These are phyloP conservation scores for Colletotrichum sp. DNA, from an alignment of 2,329 filamentous ascomycete species.

Conservation along the genomic window DNA sequence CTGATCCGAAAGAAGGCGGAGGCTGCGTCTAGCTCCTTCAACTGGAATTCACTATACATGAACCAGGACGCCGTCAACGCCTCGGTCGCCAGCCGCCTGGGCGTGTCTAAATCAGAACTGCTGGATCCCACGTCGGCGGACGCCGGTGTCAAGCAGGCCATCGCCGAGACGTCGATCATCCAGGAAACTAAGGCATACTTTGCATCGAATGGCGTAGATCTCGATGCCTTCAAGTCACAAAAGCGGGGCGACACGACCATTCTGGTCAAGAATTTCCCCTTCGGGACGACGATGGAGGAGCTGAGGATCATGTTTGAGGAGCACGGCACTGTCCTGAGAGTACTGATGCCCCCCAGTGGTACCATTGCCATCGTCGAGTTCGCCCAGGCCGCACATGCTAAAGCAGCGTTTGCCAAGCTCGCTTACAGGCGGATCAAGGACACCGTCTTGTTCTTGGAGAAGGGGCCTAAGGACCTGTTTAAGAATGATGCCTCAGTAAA, in stretches of 20 bases:
- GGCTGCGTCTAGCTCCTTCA: slow-evolving; percentile 77
- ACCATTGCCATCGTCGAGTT: slow-evolving; percentile 96
- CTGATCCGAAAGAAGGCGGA: slow-evolving; percentile 85
- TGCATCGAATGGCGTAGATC: slow-evolving; percentile 82
- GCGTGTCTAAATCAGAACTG: slow-evolving; percentile 88
- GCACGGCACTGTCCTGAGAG: slow-evolving; percentile 78
- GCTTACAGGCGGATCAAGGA: slow-evolving; percentile 92
- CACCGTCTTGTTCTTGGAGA: slow-evolving; percentile 91
- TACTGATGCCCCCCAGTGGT: slow-evolving; percentile 90
- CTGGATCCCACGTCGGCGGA: slow-evolving; percentile 96
- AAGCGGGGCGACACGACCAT: slow-evolving; percentile 87
- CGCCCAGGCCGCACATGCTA: slow-evolving; percentile 77
- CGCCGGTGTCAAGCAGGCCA: slow-evolving; percentile 93
- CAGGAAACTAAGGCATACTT: slow-evolving; percentile 97
- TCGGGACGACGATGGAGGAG: slow-evolving; percentile 80
- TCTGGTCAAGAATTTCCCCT: slow-evolving; percentile 93
- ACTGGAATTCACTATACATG: slow-evolving; percentile 99
- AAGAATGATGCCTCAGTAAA: slow-evolving; percentile 28
- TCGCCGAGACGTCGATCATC: slow-evolving; percentile 94
- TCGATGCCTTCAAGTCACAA: slow-evolving; percentile 87
- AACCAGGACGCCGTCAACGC: slow-evolving; percentile 94
- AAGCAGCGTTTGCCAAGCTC: slow-evolving; percentile 81
- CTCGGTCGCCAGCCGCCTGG: slow-evolving; percentile 84
- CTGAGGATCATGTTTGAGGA: slow-evolving; percentile 83
- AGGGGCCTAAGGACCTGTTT: slow-evolving; percentile 87